Base-by-base conservation (phyloP, 2,329 filamentous ascomycete species). In the Phaeosphaeria sp. region DNA sequence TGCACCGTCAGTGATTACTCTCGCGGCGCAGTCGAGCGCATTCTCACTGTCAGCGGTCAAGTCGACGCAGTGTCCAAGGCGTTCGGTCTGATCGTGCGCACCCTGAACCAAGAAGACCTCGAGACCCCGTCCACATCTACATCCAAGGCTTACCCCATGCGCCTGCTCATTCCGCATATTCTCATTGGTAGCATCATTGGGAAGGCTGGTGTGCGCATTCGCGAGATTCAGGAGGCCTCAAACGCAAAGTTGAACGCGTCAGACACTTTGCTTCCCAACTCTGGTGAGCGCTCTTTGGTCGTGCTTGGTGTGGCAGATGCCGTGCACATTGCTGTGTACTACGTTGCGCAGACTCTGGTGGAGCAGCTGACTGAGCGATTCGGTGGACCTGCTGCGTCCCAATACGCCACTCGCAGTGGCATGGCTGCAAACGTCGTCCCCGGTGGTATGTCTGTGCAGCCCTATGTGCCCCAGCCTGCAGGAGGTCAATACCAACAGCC, bases 1-100 rank as follows among this genome's bases (percentile, higher is more conserved):
- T 99, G 95, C 83, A 99, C 95, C 48, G 95, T 99, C 69, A 97
- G 93, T 81, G 95, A 99, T 80, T 99, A 98, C 74, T 91, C 96
- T 69, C 92, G 96, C 74, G 95, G 95, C 66, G 95, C 95, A 54
- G 93, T 98, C 33, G 95, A 99, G 83, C 92, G 95, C 76, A 97
- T 99, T 73, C 84, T 99, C 72, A 99, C 95, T 30, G 95, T 99
- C 60, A 98, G 94, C 79, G 95, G 95, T 62, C 90, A 92, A 66
- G 94, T 98, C 67, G 95, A 99, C 81, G 94, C 94, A 68, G 93
- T 93, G 65, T 95, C 95, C 68, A 99, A 99, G 92, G 95, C 95
- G 18, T 99, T 99, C 77, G 95, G 95, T 75, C 84, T 99, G 67
- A 99, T 99, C 75, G 97, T 99, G 71, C 92, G 95, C 71, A 99